phyloP scores from a whole-genome alignment of 805 yeast genomes.

The Brettanomyces nanus region DNA sequence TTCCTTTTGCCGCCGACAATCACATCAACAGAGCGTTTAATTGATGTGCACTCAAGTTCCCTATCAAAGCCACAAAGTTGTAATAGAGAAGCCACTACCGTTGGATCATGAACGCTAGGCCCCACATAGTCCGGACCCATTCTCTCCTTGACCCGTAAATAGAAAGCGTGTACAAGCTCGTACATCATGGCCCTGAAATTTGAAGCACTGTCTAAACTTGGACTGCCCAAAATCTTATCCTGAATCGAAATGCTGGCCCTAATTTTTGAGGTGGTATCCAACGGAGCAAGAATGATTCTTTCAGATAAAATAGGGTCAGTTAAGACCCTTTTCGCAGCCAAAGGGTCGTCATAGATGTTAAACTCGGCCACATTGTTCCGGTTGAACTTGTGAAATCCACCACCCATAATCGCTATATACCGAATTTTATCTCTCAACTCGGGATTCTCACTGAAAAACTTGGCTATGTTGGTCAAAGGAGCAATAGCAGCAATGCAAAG shows the following conservation, averaged over 20 bases:
- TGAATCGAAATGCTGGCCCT: background rate
- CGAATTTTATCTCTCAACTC: slow-evolving; percentile 40
- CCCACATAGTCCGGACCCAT: slow-evolving; percentile 41
- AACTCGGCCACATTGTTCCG: slow-evolving; percentile 50
- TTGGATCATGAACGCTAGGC: slow-evolving; percentile 78
- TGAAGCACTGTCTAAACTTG: slow-evolving; percentile 23
- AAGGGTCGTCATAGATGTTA: slow-evolving; percentile 68
- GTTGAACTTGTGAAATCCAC: slow-evolving; percentile 33
- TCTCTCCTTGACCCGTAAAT: slow-evolving; percentile 32
- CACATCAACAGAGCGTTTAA: slow-evolving; percentile 13
- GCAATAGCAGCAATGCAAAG: slow-evolving; percentile 69
- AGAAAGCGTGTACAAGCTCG: slow-evolving; percentile 46
- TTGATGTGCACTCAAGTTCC: slow-evolving; percentile 15
- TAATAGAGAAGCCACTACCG: slow-evolving; percentile 55
- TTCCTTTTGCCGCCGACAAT: slow-evolving; percentile 5
- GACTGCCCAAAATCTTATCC: slow-evolving; percentile 29
- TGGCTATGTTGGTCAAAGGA: slow-evolving; percentile 64
- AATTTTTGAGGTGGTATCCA: slow-evolving; percentile 65
- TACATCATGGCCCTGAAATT: slow-evolving; percentile 45
- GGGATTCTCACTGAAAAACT: slow-evolving; percentile 48
- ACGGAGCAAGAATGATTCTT: slow-evolving; percentile 50
- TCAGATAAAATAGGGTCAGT: slow-evolving; percentile 36
- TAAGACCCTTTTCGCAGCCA: slow-evolving; percentile 58
- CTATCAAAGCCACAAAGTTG: slow-evolving; percentile 28
- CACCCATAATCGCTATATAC: slow-evolving; percentile 71